Evolutionary conservation across 2,329 filamentous ascomycete genomes (phyloP).

Genomic region (Cryoendolithus antarcticus): DNA sequence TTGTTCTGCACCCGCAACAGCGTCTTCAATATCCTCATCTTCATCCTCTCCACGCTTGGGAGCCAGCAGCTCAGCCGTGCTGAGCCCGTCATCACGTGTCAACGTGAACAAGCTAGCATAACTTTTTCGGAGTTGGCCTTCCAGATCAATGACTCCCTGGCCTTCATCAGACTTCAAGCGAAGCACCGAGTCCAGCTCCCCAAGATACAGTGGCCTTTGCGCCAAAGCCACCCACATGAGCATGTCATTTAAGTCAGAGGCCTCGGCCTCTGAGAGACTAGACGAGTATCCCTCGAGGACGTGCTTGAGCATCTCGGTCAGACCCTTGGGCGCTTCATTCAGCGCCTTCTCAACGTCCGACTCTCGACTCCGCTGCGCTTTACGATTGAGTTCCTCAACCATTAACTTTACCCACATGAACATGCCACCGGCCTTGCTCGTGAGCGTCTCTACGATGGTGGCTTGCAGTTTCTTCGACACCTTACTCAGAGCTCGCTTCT

Average conservation of each 20-base stretch:
- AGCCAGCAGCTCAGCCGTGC: slow-evolving; percentile 4
- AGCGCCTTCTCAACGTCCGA: slow-evolving; percentile 14
- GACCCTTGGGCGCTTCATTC: slow-evolving; percentile 27
- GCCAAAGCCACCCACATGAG: slow-evolving; percentile 37
- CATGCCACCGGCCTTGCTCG: slow-evolving; percentile 33
- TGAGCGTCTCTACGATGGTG: slow-evolving; percentile 29
- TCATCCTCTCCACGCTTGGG: slow-evolving; percentile 1
- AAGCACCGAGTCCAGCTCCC: slow-evolving; percentile 33
- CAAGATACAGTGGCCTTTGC: slow-evolving; percentile 31
- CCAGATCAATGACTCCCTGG: slow-evolving; percentile 23
- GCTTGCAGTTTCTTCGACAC: slow-evolving; percentile 19
- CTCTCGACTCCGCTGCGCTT: slow-evolving; percentile 19
- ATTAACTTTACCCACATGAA: slow-evolving; percentile 41
- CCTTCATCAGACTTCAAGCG: slow-evolving; percentile 32
- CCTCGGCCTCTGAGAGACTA: slow-evolving; percentile 20
- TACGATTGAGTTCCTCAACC: slow-evolving; percentile 36
- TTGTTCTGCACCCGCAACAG: slow-evolving; percentile 1
- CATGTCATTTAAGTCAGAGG: slow-evolving; percentile 34
- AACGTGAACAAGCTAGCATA: slow-evolving; percentile 34
- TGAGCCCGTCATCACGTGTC: slow-evolving; percentile 4
- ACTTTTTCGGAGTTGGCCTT: slow-evolving; percentile 32
- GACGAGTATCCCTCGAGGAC: slow-evolving; percentile 29
- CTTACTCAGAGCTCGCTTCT: slow-evolving; percentile 27
- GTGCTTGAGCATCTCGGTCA: slow-evolving; percentile 33
- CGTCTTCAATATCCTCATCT: slow-evolving; percentile 1